Evolutionary conservation across 257 asterid species (phyloP).

Genomic region (Penstemon davidsonii): DNA sequence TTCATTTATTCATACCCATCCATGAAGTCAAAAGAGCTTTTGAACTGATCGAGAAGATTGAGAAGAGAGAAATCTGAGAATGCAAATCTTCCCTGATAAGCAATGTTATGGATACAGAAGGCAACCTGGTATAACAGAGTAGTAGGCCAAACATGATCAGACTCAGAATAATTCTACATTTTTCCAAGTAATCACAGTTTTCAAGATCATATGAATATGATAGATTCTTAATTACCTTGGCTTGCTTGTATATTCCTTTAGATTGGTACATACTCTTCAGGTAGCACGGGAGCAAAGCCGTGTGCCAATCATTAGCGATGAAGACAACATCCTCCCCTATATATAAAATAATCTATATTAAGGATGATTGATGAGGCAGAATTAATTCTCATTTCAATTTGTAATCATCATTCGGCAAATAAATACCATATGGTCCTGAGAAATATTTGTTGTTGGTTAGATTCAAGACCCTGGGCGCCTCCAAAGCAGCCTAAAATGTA

Average conservation of each 20-base stretch:
- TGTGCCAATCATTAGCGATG: slow-evolving; percentile 96
- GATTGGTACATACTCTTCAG: slow-evolving; percentile 81
- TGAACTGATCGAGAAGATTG: slow-evolving; percentile 72
- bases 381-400: not conserved
- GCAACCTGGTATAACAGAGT: slow-evolving; percentile 50
- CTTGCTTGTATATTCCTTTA: slow-evolving; percentile 67
- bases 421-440: slow-evolving; percentile 92
- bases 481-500: slow-evolving; percentile 80
- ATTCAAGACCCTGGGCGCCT: slow-evolving; percentile 76
- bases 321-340: slow-evolving; percentile 90
- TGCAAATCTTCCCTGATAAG: slow-evolving; percentile 91
- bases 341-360: not conserved
- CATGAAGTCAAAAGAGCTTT: slow-evolving; percentile 83
- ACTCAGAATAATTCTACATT: not conserved
- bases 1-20: slow-evolving; percentile 64
- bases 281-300: slow-evolving; percentile 91
- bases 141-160: slow-evolving; percentile 10
- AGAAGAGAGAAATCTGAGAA: slow-evolving; percentile 76
- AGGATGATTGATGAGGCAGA: not conserved
- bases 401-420: slow-evolving; percentile 14
- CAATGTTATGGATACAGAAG: slow-evolving; percentile 98
- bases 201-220: not conserved
- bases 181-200: not conserved
- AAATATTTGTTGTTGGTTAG: slow-evolving; percentile 61
- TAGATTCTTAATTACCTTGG: slow-evolving; percentile 50